Conservation (phyloP, 208 protist genomes). For the Phytomonas sp. region DNA sequence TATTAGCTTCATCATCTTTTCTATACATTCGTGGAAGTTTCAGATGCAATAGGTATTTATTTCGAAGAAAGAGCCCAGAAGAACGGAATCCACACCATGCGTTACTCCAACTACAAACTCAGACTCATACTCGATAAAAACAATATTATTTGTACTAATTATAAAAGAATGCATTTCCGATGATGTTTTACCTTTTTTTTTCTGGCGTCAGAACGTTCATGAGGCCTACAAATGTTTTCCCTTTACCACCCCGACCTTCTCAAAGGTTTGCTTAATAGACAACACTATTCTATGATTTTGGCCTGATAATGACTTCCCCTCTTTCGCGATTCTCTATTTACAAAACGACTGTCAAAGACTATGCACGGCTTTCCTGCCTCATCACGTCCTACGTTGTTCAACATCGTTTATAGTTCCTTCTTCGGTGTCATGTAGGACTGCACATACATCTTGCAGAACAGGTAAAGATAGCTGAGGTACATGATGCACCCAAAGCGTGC, state of each 20-base stretch:
- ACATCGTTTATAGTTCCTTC: background rate
- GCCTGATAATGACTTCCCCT: background rate
- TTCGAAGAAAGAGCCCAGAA: background rate
- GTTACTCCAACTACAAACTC: background rate
- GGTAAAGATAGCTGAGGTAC: conserved; percentile 87
- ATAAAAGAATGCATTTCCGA: background rate
- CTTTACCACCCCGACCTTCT: background rate
- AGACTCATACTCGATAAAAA: background rate
- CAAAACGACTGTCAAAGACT: background rate
- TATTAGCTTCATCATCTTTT: background rate
- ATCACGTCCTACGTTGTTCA: background rate
- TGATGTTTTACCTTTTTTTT: background rate
- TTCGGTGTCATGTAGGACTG: conserved; percentile 49
- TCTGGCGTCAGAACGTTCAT: background rate
- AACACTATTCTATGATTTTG: background rate
- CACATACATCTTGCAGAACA: conserved; percentile 86
- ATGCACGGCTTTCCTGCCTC: background rate
- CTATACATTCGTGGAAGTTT: background rate
- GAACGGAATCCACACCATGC: background rate
- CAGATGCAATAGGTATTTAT: background rate
- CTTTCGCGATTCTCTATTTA: background rate
- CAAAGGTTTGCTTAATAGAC: background rate
- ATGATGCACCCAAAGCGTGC: conserved; percentile 64
- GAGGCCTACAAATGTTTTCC: background rate
- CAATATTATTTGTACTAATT: background rate